phyloP scores from a whole-genome alignment of 164 flowering plant genomes.

The Platanus orientalis region DNA sequence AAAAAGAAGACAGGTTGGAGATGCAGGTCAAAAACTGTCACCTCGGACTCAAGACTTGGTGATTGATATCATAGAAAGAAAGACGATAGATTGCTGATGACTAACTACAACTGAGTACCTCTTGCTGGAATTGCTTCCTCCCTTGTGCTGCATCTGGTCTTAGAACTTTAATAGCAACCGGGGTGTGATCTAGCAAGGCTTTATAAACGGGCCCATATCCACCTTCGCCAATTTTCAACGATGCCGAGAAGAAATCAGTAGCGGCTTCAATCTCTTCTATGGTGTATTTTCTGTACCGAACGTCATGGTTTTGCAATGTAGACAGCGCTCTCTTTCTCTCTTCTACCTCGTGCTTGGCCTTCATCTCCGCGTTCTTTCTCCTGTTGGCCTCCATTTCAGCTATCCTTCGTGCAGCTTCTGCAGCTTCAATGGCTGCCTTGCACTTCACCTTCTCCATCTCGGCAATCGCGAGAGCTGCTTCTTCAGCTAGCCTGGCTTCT shows the following conservation, averaged over 20 bases:
- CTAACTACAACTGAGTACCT: too few species aligned
- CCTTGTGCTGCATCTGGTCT: slow-evolving; percentile 80
- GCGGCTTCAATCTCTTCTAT: slow-evolving; percentile 65
- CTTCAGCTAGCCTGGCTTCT: slow-evolving; percentile 50
- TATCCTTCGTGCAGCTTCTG: slow-evolving; percentile 51
- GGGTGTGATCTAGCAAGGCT: slow-evolving; percentile 60
- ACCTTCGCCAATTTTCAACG: slow-evolving; percentile 67
- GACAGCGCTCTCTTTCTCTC: slow-evolving; percentile 44
- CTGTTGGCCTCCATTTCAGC: slow-evolving; percentile 60
- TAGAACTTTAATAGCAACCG: slow-evolving; percentile 67
- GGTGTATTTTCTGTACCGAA: slow-evolving; percentile 49
- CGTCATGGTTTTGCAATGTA: slow-evolving; percentile 35
- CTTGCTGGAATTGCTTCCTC: slow-evolving; percentile 69
- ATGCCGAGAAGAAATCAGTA: slow-evolving; percentile 37
- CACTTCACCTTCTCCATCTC: slow-evolving; percentile 61
- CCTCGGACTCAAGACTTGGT: too few species aligned
- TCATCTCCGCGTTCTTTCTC: slow-evolving; percentile 52
- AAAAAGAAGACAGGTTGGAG: too few species aligned
- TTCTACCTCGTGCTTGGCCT: slow-evolving; percentile 43
- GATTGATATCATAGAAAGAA: too few species aligned
- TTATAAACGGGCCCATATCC: slow-evolving; percentile 79
- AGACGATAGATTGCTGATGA: too few species aligned
- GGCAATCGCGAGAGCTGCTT: slow-evolving; percentile 51
- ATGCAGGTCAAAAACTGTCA: too few species aligned
- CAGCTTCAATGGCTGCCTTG: slow-evolving; percentile 63